Evolutionary conservation across 768 basidiomycete genomes (phyloP).

Genomic region (Kwoniella sp.): DNA sequence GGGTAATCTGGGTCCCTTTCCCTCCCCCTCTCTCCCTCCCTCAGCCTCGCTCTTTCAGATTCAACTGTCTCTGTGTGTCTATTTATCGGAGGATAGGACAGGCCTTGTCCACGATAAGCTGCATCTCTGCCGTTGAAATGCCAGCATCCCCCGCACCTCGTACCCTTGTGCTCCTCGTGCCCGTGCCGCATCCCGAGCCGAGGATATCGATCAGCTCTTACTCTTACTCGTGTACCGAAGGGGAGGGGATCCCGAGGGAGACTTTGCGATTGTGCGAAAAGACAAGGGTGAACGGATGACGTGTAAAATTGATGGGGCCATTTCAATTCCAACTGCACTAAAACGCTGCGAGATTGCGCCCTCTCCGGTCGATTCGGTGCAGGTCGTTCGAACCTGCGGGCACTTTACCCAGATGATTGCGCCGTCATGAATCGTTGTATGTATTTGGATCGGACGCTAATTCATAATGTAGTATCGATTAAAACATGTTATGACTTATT

Average conservation of each 20-base stretch:
- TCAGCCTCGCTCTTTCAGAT: too few species aligned
- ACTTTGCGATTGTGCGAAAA: too few species aligned
- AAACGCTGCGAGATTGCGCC: not conserved
- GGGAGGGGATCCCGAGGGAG: too few species aligned
- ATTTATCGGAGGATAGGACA: not conserved
- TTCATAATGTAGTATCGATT: not conserved
- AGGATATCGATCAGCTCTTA: too few species aligned
- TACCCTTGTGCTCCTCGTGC: too few species aligned
- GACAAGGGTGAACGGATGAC: not conserved
- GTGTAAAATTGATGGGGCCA: not conserved
- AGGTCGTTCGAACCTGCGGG: not conserved
- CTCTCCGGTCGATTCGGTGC: not conserved
- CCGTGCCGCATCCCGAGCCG: too few species aligned
- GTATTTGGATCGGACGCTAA: not conserved
- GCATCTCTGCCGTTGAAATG: not conserved
- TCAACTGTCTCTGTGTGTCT: not conserved
- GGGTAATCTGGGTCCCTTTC: not conserved
- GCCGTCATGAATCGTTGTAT: too few species aligned
- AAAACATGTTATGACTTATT: too few species aligned
- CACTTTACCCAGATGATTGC: too few species aligned
- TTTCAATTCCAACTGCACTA: not conserved
- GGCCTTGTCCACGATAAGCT: not conserved
- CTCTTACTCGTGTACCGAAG: too few species aligned
- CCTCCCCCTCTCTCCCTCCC: too few species aligned
- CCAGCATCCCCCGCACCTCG: not conserved